A percentile compares a stretch with the other conserved stretches of the same genome.
These are phyloP conservation scores for Nitzschia sp. DNA, from an alignment of 108 stramenopile species.

Conservation along the genomic window DNA sequence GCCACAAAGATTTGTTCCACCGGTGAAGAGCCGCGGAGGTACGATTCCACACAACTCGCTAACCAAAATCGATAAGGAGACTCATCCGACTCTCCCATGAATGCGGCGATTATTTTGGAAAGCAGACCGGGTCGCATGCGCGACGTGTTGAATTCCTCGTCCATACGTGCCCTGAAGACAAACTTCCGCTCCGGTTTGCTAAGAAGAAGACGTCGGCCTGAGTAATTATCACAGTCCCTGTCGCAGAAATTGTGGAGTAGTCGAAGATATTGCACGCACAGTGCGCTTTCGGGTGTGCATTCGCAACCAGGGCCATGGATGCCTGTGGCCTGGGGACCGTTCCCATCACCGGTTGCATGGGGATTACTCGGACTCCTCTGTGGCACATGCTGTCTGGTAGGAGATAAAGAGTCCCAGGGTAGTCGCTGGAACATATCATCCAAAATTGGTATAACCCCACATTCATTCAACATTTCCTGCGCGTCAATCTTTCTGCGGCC, in stretches of 20 bases:
- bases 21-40: constrained; percentile 73
- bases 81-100: constrained; percentile 69
- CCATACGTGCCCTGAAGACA: constrained; percentile 23
- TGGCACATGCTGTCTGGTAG: constrained; percentile 15
- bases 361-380: constrained; percentile 2
- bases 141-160: constrained; percentile 10
- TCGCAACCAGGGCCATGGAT: constrained; percentile 80
- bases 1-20: constrained; percentile 65
- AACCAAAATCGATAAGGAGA: constrained; percentile 91
- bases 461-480: constrained; percentile 49
- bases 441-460: constrained; percentile 60
- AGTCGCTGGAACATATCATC: constrained; percentile 79
- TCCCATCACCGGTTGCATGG: constrained; percentile 8
- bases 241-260: constrained; percentile 90
- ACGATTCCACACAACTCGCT: constrained; percentile 86
- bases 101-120: constrained; percentile 65
- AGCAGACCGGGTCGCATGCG: constrained; percentile 54
- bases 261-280: constrained; percentile 86
- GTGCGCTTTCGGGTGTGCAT: constrained; percentile 85
- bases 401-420: constrained; percentile 50
- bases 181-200: constrained; percentile 36
- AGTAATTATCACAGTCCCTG: constrained; percentile 74
- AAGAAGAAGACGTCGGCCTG: constrained; percentile 43
- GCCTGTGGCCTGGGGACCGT: constrained; percentile 29
- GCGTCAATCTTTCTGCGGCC: constrained; percentile 77